Conservation (phyloP, 2,329 filamentous ascomycete species). For the Epichloe festucae region DNA sequence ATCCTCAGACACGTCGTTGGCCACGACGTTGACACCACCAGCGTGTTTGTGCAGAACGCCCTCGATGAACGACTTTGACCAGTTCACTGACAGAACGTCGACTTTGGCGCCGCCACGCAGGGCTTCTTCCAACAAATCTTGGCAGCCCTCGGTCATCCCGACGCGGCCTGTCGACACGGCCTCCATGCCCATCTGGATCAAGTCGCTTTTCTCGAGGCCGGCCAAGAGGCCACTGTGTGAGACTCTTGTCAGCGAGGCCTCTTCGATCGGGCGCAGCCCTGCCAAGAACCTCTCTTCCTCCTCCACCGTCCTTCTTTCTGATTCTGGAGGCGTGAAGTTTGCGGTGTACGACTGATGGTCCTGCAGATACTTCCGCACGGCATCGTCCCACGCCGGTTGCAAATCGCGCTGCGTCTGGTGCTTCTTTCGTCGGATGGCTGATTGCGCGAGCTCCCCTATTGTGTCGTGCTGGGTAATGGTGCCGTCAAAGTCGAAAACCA, state of each 20-base stretch:
- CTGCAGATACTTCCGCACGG: constrained; percentile 32
- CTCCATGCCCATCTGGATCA: constrained; percentile 26
- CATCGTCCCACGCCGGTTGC: constrained; percentile 27
- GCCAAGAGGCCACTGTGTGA: constrained; percentile 31
- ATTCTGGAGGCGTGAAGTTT: constrained; percentile 19
- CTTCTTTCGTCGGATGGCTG: constrained; percentile 25
- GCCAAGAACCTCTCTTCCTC: constrained; percentile 32
- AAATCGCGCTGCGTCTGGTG: constrained; percentile 18
- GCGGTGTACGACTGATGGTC: constrained; percentile 27
- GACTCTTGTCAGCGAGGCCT: constrained; percentile 31
- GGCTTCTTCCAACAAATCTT: constrained; percentile 17
- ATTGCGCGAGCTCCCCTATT: constrained; percentile 32
- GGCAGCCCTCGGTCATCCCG: constrained; percentile 27
- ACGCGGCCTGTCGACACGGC: constrained; percentile 22
- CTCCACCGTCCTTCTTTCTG: constrained; percentile 19
- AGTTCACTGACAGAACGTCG: constrained; percentile 38
- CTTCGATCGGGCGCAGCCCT: constrained; percentile 31
- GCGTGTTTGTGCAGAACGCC: constrained; percentile 25
- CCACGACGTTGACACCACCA: constrained; percentile 22
- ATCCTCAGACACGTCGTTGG: constrained; percentile 29
- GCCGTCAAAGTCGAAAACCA: constrained; percentile 47
- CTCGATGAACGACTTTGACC: constrained; percentile 34
- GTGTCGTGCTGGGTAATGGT: constrained; percentile 45
- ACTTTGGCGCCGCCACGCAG: constrained; percentile 22
- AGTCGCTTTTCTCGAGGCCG: constrained; percentile 19